phyloP scores from a whole-genome alignment of 2,329 filamentous ascomycete genomes.

The Clarireedia monteithiana region DNA sequence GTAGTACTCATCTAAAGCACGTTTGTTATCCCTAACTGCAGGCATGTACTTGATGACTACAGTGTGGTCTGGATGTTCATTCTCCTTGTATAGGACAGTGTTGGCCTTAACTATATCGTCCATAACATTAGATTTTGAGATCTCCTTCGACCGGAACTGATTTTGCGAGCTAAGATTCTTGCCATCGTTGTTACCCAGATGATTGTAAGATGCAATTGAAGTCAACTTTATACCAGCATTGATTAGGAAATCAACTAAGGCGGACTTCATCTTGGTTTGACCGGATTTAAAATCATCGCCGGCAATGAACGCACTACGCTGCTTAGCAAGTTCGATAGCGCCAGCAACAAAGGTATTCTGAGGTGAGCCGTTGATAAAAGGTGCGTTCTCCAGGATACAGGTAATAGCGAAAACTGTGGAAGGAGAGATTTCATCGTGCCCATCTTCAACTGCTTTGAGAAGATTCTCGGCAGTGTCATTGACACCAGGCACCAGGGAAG shows the following conservation, averaged over 20 bases:
- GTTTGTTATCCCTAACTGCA: slow-evolving; percentile 97
- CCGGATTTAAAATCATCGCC: slow-evolving; percentile 99
- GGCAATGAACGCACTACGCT: slow-evolving; percentile 82
- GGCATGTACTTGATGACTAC: slow-evolving; percentile 99
- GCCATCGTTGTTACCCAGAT: slow-evolving; percentile 98
- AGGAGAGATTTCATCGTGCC: slow-evolving; percentile 86
- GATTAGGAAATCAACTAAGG: slow-evolving; percentile 96
- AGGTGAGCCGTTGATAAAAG: slow-evolving; percentile 98
- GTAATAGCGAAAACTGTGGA: slow-evolving; percentile 95
- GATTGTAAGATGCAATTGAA: slow-evolving; percentile 98
- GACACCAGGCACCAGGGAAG: slow-evolving; percentile 77
- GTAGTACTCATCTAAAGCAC: slow-evolving; percentile 97
- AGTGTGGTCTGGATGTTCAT: slow-evolving; percentile 94
- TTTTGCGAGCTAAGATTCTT: slow-evolving; percentile 96
- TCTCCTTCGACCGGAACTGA: slow-evolving; percentile 99
- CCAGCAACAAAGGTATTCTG: slow-evolving; percentile 99
- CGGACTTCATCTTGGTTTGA: slow-evolving; percentile 99
- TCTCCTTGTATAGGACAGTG: slow-evolving; percentile 77
- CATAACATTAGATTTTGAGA: slow-evolving; percentile 98
- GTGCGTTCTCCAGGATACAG: slow-evolving; percentile 78
- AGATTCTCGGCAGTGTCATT: slow-evolving; percentile 97
- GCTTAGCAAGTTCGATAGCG: slow-evolving; percentile 79
- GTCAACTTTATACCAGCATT: slow-evolving; percentile 98
- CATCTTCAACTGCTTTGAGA: slow-evolving; percentile 74
- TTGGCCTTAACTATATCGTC: slow-evolving; percentile 99